Conservation (phyloP, 2,329 filamentous ascomycete genomes). For the Fusarium goolgardi region DNA sequence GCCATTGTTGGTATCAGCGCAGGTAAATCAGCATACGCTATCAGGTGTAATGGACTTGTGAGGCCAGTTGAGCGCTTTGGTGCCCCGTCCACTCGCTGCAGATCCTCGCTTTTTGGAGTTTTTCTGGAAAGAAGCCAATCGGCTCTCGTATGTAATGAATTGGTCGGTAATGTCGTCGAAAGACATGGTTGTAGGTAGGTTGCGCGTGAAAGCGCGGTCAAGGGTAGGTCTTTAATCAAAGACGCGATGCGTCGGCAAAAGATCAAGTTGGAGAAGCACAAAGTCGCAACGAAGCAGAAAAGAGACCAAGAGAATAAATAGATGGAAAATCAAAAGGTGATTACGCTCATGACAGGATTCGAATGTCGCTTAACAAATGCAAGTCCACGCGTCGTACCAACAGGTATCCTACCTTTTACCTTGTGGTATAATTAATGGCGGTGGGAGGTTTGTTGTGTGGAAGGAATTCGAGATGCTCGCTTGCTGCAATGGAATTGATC, state of each 20-base stretch:
- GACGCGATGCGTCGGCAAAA: slow-evolving; percentile 37
- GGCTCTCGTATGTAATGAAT: slow-evolving; percentile 76
- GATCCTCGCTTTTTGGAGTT: slow-evolving; percentile 77
- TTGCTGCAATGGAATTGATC: slow-evolving; percentile 17
- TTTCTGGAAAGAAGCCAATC: slow-evolving; percentile 82
- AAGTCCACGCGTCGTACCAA: slow-evolving; percentile 18
- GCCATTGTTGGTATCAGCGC: slow-evolving; percentile 18
- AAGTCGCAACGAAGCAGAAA: slow-evolving; percentile 18
- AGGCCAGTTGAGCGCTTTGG: slow-evolving; percentile 78
- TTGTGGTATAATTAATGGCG: slow-evolving; percentile 4
- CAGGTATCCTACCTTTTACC: not conserved
- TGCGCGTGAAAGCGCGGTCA: slow-evolving; percentile 39
- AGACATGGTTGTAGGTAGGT: slow-evolving; percentile 47
- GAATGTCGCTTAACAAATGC: slow-evolving; percentile 5
- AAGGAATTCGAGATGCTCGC: slow-evolving; percentile 35
- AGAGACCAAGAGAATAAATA: slow-evolving; percentile 1
- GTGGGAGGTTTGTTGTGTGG: slow-evolving; percentile 29
- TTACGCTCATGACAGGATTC: slow-evolving; percentile 38
- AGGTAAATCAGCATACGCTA: slow-evolving; percentile 44
- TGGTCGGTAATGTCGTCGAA: slow-evolving; percentile 55
- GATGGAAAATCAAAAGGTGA: slow-evolving; percentile 27
- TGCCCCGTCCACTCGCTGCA: slow-evolving; percentile 62
- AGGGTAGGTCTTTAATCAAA: slow-evolving; percentile 27
- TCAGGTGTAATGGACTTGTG: slow-evolving; percentile 61
- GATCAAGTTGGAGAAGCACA: slow-evolving; percentile 2